These are phyloP conservation scores for Lasiodiplodia theobromae DNA, from an alignment of 2,329 filamentous ascomycete species.

Conservation along the genomic window DNA sequence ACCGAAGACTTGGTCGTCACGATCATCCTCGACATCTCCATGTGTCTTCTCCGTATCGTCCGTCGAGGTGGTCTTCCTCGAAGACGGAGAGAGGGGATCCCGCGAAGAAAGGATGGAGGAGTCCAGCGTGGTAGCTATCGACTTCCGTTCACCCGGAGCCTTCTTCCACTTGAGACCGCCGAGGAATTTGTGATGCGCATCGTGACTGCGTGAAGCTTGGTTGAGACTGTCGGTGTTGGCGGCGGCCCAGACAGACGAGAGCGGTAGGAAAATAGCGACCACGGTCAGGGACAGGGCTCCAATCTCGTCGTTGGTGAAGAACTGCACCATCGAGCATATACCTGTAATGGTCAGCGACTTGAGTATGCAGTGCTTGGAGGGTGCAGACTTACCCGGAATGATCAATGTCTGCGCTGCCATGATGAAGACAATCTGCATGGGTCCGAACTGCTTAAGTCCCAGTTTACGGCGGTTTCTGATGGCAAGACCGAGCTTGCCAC, in stretches of 20 bases:
- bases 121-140: background rate
- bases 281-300: slow-evolving; percentile 63
- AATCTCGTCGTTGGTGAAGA: slow-evolving; percentile 59
- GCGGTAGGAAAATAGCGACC: slow-evolving; percentile 69
- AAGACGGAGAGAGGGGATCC: background rate
- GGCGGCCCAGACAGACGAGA: slow-evolving; percentile 71
- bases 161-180: background rate
- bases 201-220: slow-evolving; percentile 32
- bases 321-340: slow-evolving; percentile 67
- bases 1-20: slow-evolving; percentile 5
- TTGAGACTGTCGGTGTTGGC: slow-evolving; percentile 38
- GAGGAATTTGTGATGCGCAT: slow-evolving; percentile 37
- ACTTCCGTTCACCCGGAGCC: background rate
- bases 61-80: slow-evolving; percentile 4
- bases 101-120: background rate
- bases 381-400: slow-evolving; percentile 60
- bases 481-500: slow-evolving; percentile 65
- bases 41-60: slow-evolving; percentile 6
- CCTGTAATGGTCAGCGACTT: slow-evolving; percentile 52
- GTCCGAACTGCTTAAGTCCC: slow-evolving; percentile 66
- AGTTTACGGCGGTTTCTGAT: slow-evolving; percentile 63
- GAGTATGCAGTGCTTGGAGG: background rate
- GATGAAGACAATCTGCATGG: slow-evolving; percentile 71
- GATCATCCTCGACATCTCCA: background rate
- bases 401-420: slow-evolving; percentile 73